These are phyloP conservation scores for Thelephora ganbajun DNA, from an alignment of 768 basidiomycete species.

Conservation along the genomic window DNA sequence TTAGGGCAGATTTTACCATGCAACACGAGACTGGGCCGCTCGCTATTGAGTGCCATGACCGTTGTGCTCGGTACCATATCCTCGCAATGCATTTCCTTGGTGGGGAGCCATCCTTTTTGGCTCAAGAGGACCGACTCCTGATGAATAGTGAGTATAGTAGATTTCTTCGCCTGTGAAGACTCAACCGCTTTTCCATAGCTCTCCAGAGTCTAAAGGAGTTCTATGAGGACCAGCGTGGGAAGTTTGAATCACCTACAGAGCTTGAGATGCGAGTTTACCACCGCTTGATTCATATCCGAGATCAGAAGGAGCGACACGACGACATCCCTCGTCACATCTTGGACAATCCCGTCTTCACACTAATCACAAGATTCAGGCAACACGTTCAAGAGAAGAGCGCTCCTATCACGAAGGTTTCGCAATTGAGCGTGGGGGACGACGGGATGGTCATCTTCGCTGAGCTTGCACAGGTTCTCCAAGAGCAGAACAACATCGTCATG, in stretches of 20 bases:
- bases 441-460: constrained; percentile 58
- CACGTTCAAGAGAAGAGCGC: constrained; percentile 72
- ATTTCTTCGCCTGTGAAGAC: neutral
- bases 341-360: constrained; percentile 62
- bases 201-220: constrained; percentile 88
- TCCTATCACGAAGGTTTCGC: constrained; percentile 56
- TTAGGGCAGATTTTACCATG: constrained; percentile 90
- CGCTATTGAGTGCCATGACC: constrained; percentile 84
- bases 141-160: constrained; percentile 62
- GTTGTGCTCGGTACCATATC: constrained; percentile 90
- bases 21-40: constrained; percentile 66
- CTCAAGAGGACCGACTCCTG: constrained; percentile 77
- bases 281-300: constrained; percentile 80
- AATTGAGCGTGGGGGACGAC: constrained; percentile 45
- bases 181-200: constrained; percentile 32
- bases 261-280: constrained; percentile 96
- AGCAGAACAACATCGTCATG: constrained; percentile 53
- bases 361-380: constrained; percentile 68
- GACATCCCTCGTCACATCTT: constrained; percentile 56
- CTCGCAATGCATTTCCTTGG: constrained; percentile 60
- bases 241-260: constrained; percentile 66
- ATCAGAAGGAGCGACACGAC: constrained; percentile 64
- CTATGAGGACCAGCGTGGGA: constrained; percentile 66
- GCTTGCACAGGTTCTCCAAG: constrained; percentile 45
- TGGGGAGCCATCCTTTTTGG: constrained; percentile 39